Conservation (phyloP, 352 stramenopile genomes). For the Phytophthora melonis region DNA sequence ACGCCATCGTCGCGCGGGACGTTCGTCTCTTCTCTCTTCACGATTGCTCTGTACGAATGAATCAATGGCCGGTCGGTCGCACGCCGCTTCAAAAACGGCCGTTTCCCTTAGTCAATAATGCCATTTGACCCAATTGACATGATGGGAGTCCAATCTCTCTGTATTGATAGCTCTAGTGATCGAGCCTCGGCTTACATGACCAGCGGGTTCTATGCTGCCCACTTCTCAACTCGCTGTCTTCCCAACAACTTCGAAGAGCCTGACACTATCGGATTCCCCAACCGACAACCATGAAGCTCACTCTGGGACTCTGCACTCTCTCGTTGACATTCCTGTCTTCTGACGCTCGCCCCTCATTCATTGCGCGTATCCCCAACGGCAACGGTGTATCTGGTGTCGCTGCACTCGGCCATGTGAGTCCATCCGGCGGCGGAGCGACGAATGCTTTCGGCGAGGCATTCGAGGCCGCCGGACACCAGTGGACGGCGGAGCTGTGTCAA, state of each 20-base stretch:
- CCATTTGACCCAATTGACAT: not conserved
- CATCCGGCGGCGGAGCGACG: conserved; percentile 52
- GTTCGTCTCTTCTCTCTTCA: not conserved
- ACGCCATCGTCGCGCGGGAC: conserved; percentile 40
- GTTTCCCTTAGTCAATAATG: not conserved
- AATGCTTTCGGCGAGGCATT: conserved; percentile 80
- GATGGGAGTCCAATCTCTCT: too few relatives aligned
- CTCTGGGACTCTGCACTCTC: conserved; percentile 14
- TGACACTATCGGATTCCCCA: not conserved
- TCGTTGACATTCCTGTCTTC: conserved; percentile 13
- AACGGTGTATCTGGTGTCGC: conserved; percentile 51
- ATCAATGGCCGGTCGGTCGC: conserved; percentile 19
- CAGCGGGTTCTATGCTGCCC: conserved; percentile 20
- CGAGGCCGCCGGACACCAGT: conserved; percentile 40
- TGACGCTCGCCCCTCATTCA: conserved; percentile 52
- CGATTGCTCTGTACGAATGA: not conserved
- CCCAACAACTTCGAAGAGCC: conserved; percentile 12
- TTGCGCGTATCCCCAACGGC: conserved; percentile 71
- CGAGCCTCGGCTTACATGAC: not conserved
- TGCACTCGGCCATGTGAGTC: conserved; percentile 66
- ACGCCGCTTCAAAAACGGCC: conserved; percentile 33
- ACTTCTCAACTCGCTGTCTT: conserved; percentile 35
- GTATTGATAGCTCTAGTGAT: conserved; percentile 13
- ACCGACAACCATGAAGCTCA: conserved; percentile 30
- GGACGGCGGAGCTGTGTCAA: conserved; percentile 69